Base-by-base conservation (phyloP, 2,329 filamentous ascomycete species). In the Botrytis medusae region DNA sequence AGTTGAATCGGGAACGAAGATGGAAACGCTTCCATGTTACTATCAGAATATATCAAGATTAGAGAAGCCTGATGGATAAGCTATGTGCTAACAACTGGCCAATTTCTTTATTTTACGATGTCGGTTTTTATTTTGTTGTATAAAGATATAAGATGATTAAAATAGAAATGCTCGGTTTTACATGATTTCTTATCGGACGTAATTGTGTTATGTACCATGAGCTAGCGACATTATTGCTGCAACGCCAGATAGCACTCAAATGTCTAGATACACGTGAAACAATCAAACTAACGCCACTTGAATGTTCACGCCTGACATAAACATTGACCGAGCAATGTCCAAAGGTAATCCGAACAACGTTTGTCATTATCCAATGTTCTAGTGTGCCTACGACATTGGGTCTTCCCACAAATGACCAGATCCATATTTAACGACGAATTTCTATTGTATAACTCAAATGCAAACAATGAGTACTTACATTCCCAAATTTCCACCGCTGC, bases 391-490 rank as follows among this genome's bases (percentile, higher is more conserved):
- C 6, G n/a, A 54, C 25, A 29, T 54, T 18, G n/a, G 29, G 2
- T 14, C 16, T 54, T 0, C n/a, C 6, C 14, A 4, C n/a, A 8
- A 29, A 0, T 54, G 14, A 8, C 14, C n/a, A 54, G 6, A 18
- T 54, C 14, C 1, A 1, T 16, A 54, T 54, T 8, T 6, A 29
- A 54, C 1, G 18, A 29, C 12, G 14, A 9, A 4, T 18, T n/a
- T 54, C 1, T 12, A 2, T 29, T 29, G 14, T 9, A n/a, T 9
- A 9, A 29, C 48, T 16, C 1, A 8, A 54, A 0, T 1, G 16
- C 12, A 6, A 29, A n/a, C 12, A 29, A 54, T 16, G 4, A n/a
- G 25, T 29, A 12, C 16, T n/a, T 25, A 14, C 20, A 32, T 37
- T 25, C 32, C 20, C 34, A n/a, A 61, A 1, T 4, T 16, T 32